Base-by-base conservation (phyloP, 164 flowering plant genomes). In the Stephania cephalantha region DNA sequence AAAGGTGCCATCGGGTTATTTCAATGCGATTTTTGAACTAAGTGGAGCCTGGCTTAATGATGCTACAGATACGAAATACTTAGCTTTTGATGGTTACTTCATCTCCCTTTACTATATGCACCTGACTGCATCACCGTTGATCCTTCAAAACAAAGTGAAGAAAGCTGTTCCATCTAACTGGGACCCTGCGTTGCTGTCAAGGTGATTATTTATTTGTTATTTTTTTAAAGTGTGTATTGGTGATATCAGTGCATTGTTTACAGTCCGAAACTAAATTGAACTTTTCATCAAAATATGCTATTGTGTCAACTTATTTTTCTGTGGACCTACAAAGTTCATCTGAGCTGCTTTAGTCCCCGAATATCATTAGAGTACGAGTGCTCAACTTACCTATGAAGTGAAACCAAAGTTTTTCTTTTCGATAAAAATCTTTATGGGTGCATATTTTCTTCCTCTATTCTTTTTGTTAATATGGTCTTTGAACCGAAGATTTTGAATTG, bases 81-180 rank as follows among this genome's bases (percentile, higher is more conserved):
- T 93, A 61, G 98, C 97, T 44, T 90, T 93, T 80, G 98, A 93
- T 81, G 97, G 91, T 70, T 91, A 88, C 84, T 90, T 89, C 81
- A 89, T 93, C 77, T 90, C 98, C 10, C 77, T 90, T 66, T 93
- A 88, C 82, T 82, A 88, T 83, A 80, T 93, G 75, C 97, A 93
- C 80, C 85, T 93, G 15, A 88, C 89, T 6, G 79, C 91, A 72
- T 89, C 95, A 75, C 88, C 92, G 1, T 74, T 91, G 73, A 85
- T 86, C 18, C 90, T 93, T 25, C 86, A 81, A 75, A 94, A 89
- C 42, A 80, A 85, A 78, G 95, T 91, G 50, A 90, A 88, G 84
- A 89, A 90, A 78, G 83, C 95, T 73, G 97, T 92, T 79, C 95
- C 97, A 58, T 81, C 92, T 70, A 87, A 78, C 53, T 90, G 87